Base-by-base conservation (phyloP, 148 eudicot species). In the Amaranthus cruentus region DNA sequence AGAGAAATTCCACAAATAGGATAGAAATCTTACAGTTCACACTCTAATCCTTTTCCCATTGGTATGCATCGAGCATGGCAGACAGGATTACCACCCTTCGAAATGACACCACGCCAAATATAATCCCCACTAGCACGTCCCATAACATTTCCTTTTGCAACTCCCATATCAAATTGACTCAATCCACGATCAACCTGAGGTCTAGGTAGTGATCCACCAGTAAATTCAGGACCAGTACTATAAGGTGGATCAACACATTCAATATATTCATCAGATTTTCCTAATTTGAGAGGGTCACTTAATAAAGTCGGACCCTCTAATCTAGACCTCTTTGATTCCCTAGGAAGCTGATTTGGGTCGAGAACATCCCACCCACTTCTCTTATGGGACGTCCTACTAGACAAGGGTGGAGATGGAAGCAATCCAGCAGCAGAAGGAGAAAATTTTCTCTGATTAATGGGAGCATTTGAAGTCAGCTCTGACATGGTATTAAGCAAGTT, bases 31-130 rank as follows among this genome's bases (percentile, higher is more conserved):
- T 84, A 95, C 99, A 95, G 77, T 55, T 87, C 90, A 83, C 73
- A 77, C 73, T 78, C 87, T 66, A 91, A 69, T 50, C 88, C 91
- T 60, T 88, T 80, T 70, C 93, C 93, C 50, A 90, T 66, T 13
- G 97, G 92, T 57, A 95, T 82, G 83, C 99, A 95, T 21, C 97
- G 93, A 76, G 99, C 96, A 75, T 83, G 87, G 75, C 99, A 95
- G 56, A 95, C 90, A 70, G 90, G 83, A 60, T 85, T 81, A 51
- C 99, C 97, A 66, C 96, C 97, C 82, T 90, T 95, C 0, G 96
- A 89, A 83, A 95, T 95, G 69, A 95, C 84, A 46, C 97, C 99
- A 47, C 96, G 93, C 99, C 99, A 95, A 56, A 91, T 80, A 80
- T 72, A 84, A 72, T 91, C 96, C 51, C 77, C 82, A 69, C 78